These are phyloP conservation scores for Cryomyces minteri DNA, from an alignment of 495 filamentous ascomycete genomes.

Conservation along the genomic window DNA sequence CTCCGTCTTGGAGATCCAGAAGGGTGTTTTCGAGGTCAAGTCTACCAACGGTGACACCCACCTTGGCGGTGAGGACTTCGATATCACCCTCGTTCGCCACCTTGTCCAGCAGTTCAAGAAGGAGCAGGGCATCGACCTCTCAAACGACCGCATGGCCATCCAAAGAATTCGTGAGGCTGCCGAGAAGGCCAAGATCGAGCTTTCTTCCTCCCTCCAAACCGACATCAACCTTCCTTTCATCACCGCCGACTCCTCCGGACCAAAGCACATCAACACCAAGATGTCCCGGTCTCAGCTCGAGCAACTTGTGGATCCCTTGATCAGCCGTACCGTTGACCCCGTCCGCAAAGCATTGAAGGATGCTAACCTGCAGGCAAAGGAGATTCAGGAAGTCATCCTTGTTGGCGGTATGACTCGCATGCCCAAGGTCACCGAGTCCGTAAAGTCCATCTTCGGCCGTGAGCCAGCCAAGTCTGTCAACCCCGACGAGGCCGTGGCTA, in stretches of 20 bases:
- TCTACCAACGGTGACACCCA: constrained; percentile 98
- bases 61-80: constrained; percentile 96
- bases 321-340: constrained; percentile 71
- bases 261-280: constrained; percentile 95
- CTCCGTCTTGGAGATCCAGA: constrained; percentile 92
- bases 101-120: constrained; percentile 93
- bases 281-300: constrained; percentile 88
- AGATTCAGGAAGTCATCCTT: constrained; percentile 97
- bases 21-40: constrained; percentile 96
- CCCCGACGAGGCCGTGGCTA: constrained; percentile 93
- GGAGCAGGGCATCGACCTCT: constrained; percentile 81
- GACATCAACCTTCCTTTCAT: constrained; percentile 99
- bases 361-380: constrained; percentile 79
- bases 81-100: constrained; percentile 89
- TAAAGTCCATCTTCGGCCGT: constrained; percentile 94
- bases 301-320: constrained; percentile 78
- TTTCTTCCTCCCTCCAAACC: constrained; percentile 89
- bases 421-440: constrained; percentile 96
- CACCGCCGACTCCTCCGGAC: constrained; percentile 82
- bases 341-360: constrained; percentile 97
- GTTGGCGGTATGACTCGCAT: constrained; percentile 99
- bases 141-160: constrained; percentile 91
- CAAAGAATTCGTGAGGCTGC: constrained; percentile 98
- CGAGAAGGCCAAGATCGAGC: constrained; percentile 99
- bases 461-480: constrained; percentile 98